Evolutionary conservation across 225 moss, liverwort and hornwort genomes (phyloP), one percentile per base, ranked within the genome.

Genomic region (Anthoceros angustus): DNA sequence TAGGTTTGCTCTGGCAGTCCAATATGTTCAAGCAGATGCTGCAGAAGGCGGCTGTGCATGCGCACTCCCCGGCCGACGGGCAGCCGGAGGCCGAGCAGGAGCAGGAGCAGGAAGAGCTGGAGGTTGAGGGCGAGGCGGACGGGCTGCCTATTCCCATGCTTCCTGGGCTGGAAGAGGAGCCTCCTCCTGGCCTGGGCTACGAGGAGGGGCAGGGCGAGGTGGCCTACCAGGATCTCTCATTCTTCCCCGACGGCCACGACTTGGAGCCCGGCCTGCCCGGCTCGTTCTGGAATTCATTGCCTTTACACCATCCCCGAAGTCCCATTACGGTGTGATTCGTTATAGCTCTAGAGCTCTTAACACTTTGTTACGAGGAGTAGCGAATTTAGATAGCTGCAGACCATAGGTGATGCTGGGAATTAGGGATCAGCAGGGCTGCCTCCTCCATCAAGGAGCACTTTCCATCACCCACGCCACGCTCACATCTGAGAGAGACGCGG

Each of bases 1-100:
- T 86, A 4, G 88, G 86, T 71, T 75, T 92, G 62, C 82, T 92
- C 18, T 67, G 84, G 15, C 83, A 86, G 62, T 92, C 92, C 10
- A 75, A 86, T 26, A 81, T 92, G 69, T 92, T 84, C 80, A 86
- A 83, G 70, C 82, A 83, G 74, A 92, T 92, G 92, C 75, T 84
- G 25, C 88, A 86, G 48, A 82, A 88, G 3, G 80, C 86, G 2
- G 68, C 80, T 40, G 71, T 72, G 18, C 49, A 71, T 10, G 46
- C 72, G 5, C 63, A 76, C 0, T 43, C 74, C 12, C 71, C 66
- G 15, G 12, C 41, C 60, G 80, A 80, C 55, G 23, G 55, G n/a
- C 55, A 55, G 55, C 55, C 18, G 7, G 55, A 55, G 23, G 14
- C 12, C 46, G 46, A 48, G 46, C 46, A 48, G 14, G 46, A 48